Evolutionary conservation across 2,329 filamentous ascomycete species (phyloP).

Genomic region (Colletotrichum sp.): DNA sequence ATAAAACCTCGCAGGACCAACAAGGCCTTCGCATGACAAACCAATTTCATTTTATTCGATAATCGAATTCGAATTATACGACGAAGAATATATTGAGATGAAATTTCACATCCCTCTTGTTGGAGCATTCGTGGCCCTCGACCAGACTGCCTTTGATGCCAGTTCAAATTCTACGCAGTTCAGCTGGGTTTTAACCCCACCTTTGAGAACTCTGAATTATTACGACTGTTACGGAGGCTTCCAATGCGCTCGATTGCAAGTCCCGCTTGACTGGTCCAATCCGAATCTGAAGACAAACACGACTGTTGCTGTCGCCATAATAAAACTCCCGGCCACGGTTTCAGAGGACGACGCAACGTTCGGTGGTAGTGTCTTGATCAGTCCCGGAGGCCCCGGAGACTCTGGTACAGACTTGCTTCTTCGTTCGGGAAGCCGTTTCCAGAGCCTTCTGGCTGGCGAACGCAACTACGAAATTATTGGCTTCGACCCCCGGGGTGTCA

Average conservation of each 20-base stretch:
- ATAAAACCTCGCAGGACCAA: not conserved
- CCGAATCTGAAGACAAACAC: slow-evolving; percentile 15
- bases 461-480: slow-evolving; percentile 36
- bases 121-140: not conserved
- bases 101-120: not conserved
- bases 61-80: fast-evolving
- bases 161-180: slow-evolving; percentile 24
- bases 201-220: slow-evolving; percentile 38
- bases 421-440: slow-evolving; percentile 23
- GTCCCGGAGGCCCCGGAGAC: slow-evolving; percentile 42
- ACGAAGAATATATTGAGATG: not conserved
- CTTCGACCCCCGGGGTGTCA: slow-evolving; percentile 41
- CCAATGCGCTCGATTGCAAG: slow-evolving; percentile 44
- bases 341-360: slow-evolving; percentile 31
- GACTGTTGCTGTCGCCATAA: slow-evolving; percentile 36
- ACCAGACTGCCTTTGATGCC: not conserved
- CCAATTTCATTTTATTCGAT: not conserved
- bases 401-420: slow-evolving; percentile 32
- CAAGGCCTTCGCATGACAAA: not conserved
- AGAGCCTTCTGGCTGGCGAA: slow-evolving; percentile 23
- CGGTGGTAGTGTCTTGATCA: slow-evolving; percentile 37
- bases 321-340: slow-evolving; percentile 35
- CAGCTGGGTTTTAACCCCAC: slow-evolving; percentile 37
- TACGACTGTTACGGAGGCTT: slow-evolving; percentile 41
- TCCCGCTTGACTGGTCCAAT: slow-evolving; percentile 46